Evolutionary conservation across 2,329 filamentous ascomycete genomes (phyloP), one percentile per base, ranked within the genome.

Genomic region (Macroventuria anomochaeta): DNA sequence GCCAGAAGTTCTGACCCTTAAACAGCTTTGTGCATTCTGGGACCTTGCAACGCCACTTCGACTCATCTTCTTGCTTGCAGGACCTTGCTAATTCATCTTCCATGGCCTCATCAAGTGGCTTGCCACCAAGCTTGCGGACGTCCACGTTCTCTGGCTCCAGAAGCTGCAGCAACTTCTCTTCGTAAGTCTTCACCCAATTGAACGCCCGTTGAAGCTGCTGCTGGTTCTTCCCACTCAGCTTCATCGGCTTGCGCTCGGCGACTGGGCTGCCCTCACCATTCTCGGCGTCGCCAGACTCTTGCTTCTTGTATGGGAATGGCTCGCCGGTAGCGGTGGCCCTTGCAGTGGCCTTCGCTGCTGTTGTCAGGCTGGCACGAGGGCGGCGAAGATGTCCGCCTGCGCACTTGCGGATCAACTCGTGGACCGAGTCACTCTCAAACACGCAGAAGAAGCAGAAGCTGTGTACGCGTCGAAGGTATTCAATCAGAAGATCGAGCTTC

Each of bases 361-460:
- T 88, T 4, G 89, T 95, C 28, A 97, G 82, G 29, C 91, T 96
- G 67, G 89, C 89, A 52, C 93, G 85, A 32, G 95, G 95, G 41
- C 95, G 88, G 58, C 95, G 91, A 57, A 99, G 85, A 80, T 99
- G 95, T n/a, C 95, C 95, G 34, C 95, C 95, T 21, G 95, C 92
- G 67, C 95, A 99, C 77, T 99, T 97, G 55, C 95, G 87, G 33
- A 91, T 93, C 62, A 99, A 81, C 77, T 99, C 95, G 69, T 99
- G 95, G 18, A 97, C 88, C 0, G 93, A 97, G 75, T 99, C 95
- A 70, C 92, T 95, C 77, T 99, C 95, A 64, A 99, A 97, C 5
- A 99, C 96, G 74, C 95, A 99, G 80, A 97, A 99, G 81, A 99
- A 97, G 80, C 95, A 99, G 78, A 99, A 97, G 77, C 95, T 97